Percentiles rank a stretch among this genome's conserved stretches.
phyloP scores from a whole-genome alignment of 2,329 filamentous ascomycete species.

The Pochonia chlamydosporia region DNA sequence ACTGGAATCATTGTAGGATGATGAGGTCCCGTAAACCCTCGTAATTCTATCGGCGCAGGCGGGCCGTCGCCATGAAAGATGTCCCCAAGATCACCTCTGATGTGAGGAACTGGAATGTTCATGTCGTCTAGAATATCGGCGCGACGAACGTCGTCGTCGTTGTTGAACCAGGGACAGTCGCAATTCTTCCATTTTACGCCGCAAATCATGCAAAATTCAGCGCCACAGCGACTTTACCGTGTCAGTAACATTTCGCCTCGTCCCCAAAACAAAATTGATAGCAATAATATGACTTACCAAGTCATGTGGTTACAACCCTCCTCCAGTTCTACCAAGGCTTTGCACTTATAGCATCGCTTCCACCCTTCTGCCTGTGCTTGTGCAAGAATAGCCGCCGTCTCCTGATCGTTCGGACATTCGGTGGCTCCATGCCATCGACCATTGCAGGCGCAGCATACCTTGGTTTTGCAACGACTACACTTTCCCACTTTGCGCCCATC shows the following conservation, averaged over 20 bases:
- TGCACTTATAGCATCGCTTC: constrained; percentile 72
- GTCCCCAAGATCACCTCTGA: constrained; percentile 17
- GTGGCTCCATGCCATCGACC: constrained; percentile 64
- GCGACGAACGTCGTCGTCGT: constrained; percentile 45
- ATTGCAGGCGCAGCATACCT: constrained; percentile 70
- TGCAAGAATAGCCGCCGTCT: constrained; percentile 56
- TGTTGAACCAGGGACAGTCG: constrained; percentile 75
- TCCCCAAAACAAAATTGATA: background rate
- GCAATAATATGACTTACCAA: constrained; percentile 50
- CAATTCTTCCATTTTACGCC: constrained; percentile 78
- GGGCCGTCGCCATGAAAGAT: constrained; percentile 14
- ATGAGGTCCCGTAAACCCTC: constrained; percentile 9
- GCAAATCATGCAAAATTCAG: constrained; percentile 84
- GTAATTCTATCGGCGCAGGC: constrained; percentile 25
- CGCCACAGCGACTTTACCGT: constrained; percentile 59
- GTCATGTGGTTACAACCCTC: constrained; percentile 88
- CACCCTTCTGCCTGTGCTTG: constrained; percentile 64
- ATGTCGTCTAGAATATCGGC: constrained; percentile 50
- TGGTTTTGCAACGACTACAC: constrained; percentile 66
- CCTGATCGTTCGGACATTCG: constrained; percentile 68
- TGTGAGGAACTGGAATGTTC: constrained; percentile 35
- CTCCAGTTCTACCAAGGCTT: constrained; percentile 67
- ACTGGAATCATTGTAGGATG: constrained; percentile 15
- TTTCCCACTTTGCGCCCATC: constrained; percentile 59
- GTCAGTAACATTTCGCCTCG: background rate